Evolutionary conservation across 73 alveolate species (phyloP).

Genomic region (Blepharisma stoltei): DNA sequence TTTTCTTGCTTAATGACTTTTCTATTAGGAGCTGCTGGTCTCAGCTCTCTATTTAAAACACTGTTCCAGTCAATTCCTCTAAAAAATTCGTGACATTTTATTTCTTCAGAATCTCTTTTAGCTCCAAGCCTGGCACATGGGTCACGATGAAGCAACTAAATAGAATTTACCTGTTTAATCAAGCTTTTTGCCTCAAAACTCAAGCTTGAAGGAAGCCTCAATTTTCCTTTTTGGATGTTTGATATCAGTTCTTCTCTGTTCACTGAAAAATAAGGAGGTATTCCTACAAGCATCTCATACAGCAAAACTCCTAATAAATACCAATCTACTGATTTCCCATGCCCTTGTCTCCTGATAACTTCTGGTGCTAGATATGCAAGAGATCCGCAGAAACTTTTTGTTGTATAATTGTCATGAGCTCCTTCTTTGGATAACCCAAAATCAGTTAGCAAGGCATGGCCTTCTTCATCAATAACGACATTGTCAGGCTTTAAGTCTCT

Average conservation of each 20-base stretch:
- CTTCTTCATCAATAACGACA: constrained; percentile 92
- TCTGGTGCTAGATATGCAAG: constrained; percentile 94
- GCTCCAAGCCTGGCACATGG: constrained; percentile 76
- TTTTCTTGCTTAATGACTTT: background rate
- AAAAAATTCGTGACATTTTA: constrained; percentile 76
- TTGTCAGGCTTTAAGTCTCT: constrained; percentile 96
- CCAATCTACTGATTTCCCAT: constrained; percentile 94
- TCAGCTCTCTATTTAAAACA: constrained; percentile 42
- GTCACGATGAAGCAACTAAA: constrained; percentile 63
- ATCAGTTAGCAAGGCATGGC: constrained; percentile 95
- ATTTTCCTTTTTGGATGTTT: constrained; percentile 83
- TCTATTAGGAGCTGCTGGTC: constrained; percentile 38
- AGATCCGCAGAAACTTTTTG: constrained; percentile 60
- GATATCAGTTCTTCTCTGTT: constrained; percentile 85
- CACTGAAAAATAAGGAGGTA: constrained; percentile 79
- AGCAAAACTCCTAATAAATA: constrained; percentile 84
- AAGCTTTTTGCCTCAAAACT: constrained; percentile 75
- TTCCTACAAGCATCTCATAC: constrained; percentile 89
- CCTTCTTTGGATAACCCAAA: constrained; percentile 94
- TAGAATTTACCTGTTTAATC: constrained; percentile 52
- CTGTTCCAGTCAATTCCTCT: constrained; percentile 72
- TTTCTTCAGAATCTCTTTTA: constrained; percentile 70
- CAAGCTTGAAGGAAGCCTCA: constrained; percentile 76
- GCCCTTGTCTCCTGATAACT: constrained; percentile 78
- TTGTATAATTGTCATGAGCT: constrained; percentile 52